Evolutionary conservation across 352 stramenopile species (phyloP), one percentile per base, ranked within the genome.

Genomic region (Phytopythium kandeliae): DNA sequence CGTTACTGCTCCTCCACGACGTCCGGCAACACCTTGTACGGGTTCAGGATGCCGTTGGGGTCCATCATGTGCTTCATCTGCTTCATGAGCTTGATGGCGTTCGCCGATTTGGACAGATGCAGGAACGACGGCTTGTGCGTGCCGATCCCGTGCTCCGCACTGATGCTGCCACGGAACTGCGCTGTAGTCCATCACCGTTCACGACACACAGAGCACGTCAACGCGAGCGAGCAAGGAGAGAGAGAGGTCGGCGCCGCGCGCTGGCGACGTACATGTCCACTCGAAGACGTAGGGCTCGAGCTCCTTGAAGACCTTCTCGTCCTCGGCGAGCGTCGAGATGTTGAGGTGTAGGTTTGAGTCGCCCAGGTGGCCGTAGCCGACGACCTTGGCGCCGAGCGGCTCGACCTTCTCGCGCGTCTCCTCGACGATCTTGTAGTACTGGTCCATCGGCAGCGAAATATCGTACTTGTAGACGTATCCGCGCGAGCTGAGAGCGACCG

Each of bases 401-500:
- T 57, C 57, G 15, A 97, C 52, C 40, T 53, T 60, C 54, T 68
- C 56, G 43, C 80, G 75, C 21, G 89, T 85, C 45, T 96, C 85
- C 19, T 90, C 64, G 0, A 87, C 85, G 35, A 98, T 86, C 31
- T 83, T 74, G 61, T 97, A 89, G 65, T 98, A 98, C 31, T 96
- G 65, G 28, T 72, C 52, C 26, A 97, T 88, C 0, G 93, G 88
- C 21, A 99, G 60, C 15, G 86, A 98, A 12, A 99, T 65, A 65
- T 99, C 97, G 71, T 98, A 99, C 77, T 99, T 99, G 74, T 98
- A 98, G 42, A 96, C 89, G 61, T 93, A 96, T 22, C 96, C 97
- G 22, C 63, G 70, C 37, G 62, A 58, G 47, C 70, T 85, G 24
- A 97, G 76, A 15, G 89, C 78, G 19, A 98, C 73, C 34, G 96